These are phyloP conservation scores for Galium porrigens DNA, from an alignment of 305 asterid genomes.

Conservation along the genomic window DNA sequence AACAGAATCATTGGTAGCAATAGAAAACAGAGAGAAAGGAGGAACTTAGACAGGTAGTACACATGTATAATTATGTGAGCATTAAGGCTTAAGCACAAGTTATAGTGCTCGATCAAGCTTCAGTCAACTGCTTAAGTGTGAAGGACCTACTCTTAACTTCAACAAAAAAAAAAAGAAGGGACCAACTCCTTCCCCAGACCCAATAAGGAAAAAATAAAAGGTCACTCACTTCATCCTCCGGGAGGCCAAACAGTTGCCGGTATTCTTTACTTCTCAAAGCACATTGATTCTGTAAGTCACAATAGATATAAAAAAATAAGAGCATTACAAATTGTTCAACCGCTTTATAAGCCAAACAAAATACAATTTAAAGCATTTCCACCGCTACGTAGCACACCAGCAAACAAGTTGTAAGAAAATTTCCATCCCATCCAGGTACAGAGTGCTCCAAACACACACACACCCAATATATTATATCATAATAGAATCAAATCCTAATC, in stretches of 20 bases:
- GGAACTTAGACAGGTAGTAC: not conserved
- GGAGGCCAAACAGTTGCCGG: conserved; percentile 81
- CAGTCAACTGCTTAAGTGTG: not conserved
- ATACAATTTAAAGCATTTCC: not conserved
- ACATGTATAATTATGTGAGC: not conserved
- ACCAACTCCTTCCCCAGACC: not conserved
- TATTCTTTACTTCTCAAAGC: conserved; percentile 78
- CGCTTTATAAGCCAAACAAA: not conserved
- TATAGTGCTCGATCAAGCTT: not conserved
- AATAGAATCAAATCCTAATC: not conserved
- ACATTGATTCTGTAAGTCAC: conserved; percentile 35
- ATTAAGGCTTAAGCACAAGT: not conserved
- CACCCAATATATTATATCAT: not conserved
- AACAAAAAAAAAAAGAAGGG: too few species aligned
- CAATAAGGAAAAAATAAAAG: not conserved
- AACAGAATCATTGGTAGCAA: not conserved
- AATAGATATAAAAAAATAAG: not conserved
- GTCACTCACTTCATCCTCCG: conserved; percentile 70
- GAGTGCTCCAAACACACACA: not conserved
- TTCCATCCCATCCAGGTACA: not conserved
- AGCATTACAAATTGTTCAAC: not conserved
- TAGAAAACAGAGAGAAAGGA: not conserved
- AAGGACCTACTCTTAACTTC: too few species aligned
- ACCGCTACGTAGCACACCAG: not conserved
- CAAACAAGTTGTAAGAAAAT: not conserved